Conservation (phyloP, 2,329 filamentous ascomycete genomes). For the Podosphaera fusca region DNA sequence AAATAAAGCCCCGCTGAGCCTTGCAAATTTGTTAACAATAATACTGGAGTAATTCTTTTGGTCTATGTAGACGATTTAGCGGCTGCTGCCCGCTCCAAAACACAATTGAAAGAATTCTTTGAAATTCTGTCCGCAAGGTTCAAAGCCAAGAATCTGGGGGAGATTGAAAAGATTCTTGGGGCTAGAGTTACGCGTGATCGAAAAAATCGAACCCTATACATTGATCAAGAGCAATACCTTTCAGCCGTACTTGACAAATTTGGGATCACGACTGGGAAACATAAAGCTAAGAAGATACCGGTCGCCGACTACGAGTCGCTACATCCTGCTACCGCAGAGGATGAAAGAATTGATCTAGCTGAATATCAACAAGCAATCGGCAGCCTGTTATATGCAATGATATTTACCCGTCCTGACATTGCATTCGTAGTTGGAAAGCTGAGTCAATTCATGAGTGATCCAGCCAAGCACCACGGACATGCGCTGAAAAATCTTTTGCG, state of each 20-base stretch:
- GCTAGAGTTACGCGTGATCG: neutral
- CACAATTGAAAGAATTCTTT: neutral
- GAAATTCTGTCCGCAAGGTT: neutral
- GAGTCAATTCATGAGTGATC: neutral
- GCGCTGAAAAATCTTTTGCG: neutral
- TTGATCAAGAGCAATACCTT: neutral
- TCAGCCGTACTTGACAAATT: neutral
- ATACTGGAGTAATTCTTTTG: neutral
- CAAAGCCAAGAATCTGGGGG: constrained; percentile 1
- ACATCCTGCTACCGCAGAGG: neutral
- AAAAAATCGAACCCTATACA: neutral
- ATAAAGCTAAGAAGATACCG: neutral
- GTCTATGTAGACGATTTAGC: constrained; percentile 1
- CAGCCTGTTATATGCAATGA: neutral
- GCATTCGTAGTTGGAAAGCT: neutral
- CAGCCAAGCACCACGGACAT: neutral
- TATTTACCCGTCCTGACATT: neutral
- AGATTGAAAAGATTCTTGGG: constrained; percentile 1
- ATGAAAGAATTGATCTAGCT: neutral
- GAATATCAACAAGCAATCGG: neutral
- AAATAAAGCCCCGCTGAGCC: neutral
- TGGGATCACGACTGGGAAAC: too few relatives aligned
- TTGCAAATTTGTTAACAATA: neutral
- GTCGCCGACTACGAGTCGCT: neutral
- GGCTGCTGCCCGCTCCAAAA: neutral